phyloP scores from a whole-genome alignment of 75 land plant genomes.

The Adiantum capillusveneris region DNA sequence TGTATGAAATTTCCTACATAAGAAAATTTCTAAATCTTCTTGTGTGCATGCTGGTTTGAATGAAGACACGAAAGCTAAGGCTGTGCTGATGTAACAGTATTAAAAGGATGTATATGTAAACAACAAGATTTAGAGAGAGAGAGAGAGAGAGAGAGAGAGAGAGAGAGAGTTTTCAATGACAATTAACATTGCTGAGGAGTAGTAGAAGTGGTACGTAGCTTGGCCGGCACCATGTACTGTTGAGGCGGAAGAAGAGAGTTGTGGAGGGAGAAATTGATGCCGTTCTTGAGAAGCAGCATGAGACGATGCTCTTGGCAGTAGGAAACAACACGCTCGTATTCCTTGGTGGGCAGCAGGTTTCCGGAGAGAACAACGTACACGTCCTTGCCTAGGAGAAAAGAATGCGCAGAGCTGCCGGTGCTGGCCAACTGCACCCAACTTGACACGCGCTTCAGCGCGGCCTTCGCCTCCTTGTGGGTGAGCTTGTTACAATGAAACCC shows the following conservation, averaged over 20 bases:
- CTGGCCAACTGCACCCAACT: not conserved
- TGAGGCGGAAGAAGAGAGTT: constrained; percentile 3
- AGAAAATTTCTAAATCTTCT: no score
- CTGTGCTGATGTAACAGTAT: no score
- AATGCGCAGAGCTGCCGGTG: not conserved
- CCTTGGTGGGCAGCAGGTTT: not conserved
- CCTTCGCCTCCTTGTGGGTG: not conserved
- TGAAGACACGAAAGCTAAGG: no score
- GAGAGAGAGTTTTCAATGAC: no score
- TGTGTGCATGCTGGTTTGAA: no score
- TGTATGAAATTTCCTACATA: no score
- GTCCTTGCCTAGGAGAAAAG: not conserved
- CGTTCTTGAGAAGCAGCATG: not conserved
- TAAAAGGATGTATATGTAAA: no score
- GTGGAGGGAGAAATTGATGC: not conserved
- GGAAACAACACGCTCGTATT: not conserved
- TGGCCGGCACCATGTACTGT: no score
- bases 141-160: no score
- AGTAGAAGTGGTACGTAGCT: no score
- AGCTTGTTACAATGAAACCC: constrained; percentile 2
- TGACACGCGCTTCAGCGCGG: not conserved
- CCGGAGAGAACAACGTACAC: not conserved
- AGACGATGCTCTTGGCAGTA: not conserved
- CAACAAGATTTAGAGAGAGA: no score
- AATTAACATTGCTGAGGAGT: no score